Base-by-base conservation (phyloP, 1,284 basidiomycete genomes). In the Coniophora puteana region DNA sequence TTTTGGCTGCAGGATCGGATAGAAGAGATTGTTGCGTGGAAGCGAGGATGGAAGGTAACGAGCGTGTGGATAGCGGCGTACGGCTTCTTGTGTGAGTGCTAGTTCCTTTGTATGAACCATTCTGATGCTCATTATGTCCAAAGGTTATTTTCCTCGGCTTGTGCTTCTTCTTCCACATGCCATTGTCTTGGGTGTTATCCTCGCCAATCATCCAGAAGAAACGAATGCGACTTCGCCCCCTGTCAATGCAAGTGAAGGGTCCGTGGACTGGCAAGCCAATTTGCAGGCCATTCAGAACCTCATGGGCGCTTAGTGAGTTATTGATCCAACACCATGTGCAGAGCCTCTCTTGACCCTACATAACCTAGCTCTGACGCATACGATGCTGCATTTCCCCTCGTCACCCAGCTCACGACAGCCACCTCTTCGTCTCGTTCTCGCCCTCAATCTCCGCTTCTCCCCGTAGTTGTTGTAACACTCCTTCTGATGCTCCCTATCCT, bases 281-380 rank as follows among this genome's bases (percentile, higher is more conserved):
- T 67, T 89, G 3, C 84, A 89, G 61, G 84, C 70, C 1, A 83
- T 89, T 21, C 87, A 89, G 52, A 89, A 89, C 49, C 72, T 89
- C 17, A 89, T 89, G 86, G 87, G 87, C 21, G 66, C 71, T 5
- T 66, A 78, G 81, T 87, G 60, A 47, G 81, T 58, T n/a, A n/a
- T n/a, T n/a, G n/a, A n/a, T n/a, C 23, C 11, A 54, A 16, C 30
- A n/a, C n/a, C n/a, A n/a, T n/a, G n/a, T n/a, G n/a, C n/a, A n/a
- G n/a, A n/a, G n/a, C n/a, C n/a, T n/a, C n/a, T n/a, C n/a, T n/a
- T n/a, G n/a, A n/a, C n/a, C n/a, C n/a, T n/a, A n/a, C n/a, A n/a
- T n/a, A n/a, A n/a, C n/a, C n/a, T 42, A 79, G 78, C 6, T 72
- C 74, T 8, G 81, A 83, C 43, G 48, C 51, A 1, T 59, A 76